Percentiles rank a stretch among this genome's conserved stretches.
Evolutionary conservation across 176 grass and related monocot species (phyloP).

Genomic region (Triticum dicoccoides): DNA sequence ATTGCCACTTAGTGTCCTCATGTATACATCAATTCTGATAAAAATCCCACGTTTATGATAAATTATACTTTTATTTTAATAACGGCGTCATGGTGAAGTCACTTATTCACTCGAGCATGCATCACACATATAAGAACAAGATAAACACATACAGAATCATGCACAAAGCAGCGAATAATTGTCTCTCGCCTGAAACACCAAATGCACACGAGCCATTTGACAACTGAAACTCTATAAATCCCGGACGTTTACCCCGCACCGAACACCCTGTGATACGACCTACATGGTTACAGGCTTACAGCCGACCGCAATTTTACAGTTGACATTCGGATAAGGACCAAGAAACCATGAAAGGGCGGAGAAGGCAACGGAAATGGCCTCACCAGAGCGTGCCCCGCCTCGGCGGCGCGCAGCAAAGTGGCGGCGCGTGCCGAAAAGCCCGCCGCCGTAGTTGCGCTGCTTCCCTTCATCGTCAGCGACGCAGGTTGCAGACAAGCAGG

Average conservation of each 20-base stretch:
- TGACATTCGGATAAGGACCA: constrained; percentile 29
- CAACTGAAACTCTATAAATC: constrained; percentile 22
- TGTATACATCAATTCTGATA: background rate
- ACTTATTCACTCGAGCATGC: background rate
- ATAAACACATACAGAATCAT: background rate
- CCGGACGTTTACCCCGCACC: constrained; percentile 25
- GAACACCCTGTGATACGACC: constrained; percentile 22
- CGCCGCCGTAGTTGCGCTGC: constrained; percentile 27
- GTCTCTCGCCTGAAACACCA: constrained; percentile 28
- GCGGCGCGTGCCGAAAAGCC: constrained; percentile 36
- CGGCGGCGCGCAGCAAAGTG: constrained; percentile 25
- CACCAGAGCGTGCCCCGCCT: constrained; percentile 44
- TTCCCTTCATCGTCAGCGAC: constrained; percentile 26
- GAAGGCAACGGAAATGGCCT: constrained; percentile 22
- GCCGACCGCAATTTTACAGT: constrained; percentile 7
- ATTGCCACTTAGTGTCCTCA: background rate
- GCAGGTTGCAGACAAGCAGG: constrained; percentile 69
- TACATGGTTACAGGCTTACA: constrained; percentile 7
- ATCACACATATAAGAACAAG: constrained; percentile 15
- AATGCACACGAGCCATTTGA: constrained; percentile 31
- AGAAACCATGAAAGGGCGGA: background rate
- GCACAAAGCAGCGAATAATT: constrained; percentile 36
- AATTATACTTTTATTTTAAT: background rate
- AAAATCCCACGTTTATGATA: background rate
- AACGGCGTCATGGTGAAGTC: background rate